These are phyloP conservation scores for Ligustrum vulgare DNA, from an alignment of 257 asterid genomes.

Conservation along the genomic window DNA sequence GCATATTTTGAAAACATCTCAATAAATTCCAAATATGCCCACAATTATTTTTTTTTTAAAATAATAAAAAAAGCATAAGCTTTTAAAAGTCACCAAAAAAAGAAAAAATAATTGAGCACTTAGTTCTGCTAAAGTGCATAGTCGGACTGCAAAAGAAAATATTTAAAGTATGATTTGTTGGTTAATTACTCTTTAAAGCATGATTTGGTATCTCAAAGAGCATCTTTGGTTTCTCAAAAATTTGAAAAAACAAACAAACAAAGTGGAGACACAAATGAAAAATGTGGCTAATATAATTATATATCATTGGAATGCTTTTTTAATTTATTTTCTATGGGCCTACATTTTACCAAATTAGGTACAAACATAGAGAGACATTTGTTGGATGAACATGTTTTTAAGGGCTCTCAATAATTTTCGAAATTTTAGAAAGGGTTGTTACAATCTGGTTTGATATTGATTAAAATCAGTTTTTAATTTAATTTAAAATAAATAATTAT, in stretches of 20 bases:
- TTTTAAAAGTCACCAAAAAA: slow-evolving; percentile 12
- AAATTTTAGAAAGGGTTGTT: too few species aligned
- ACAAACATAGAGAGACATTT: not conserved
- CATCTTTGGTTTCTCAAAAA: too few species aligned
- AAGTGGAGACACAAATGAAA: not conserved
- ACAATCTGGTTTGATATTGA: too few species aligned
- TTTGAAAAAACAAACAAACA: too few species aligned
- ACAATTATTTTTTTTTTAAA: not conserved
- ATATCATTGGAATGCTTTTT: not conserved
- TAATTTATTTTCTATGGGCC: not conserved
- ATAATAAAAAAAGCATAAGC: not conserved
- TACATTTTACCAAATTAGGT: not conserved
- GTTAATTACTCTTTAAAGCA: not conserved
- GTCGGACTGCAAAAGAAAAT: not conserved
- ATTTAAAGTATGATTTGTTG: not conserved
- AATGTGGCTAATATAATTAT: too few species aligned
- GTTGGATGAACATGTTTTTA: not conserved
- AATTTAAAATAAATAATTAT: too few species aligned
- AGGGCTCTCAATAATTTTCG: too few species aligned
- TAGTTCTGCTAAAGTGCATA: not conserved
- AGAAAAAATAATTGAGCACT: slow-evolving; percentile 30
- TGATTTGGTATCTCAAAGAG: not conserved
- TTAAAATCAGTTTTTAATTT: too few species aligned
- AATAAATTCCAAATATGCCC: not conserved
- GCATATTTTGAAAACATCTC: not conserved